These are phyloP conservation scores for Psilocybe sp. DNA, from an alignment of 768 basidiomycete genomes.

Conservation along the genomic window DNA sequence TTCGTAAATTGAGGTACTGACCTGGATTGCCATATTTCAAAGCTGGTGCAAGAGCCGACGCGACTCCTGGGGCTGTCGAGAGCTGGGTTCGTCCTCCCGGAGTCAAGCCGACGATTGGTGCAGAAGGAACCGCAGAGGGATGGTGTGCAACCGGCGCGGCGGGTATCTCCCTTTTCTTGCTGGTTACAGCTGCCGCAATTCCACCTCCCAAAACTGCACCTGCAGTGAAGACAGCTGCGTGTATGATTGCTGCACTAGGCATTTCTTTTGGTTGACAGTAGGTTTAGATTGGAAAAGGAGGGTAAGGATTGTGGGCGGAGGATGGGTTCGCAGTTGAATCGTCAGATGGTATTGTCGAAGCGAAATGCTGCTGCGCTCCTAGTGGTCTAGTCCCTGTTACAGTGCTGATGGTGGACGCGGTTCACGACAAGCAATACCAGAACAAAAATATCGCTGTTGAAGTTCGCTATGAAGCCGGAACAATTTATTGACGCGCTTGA, in stretches of 20 bases:
- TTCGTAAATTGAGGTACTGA: slow-evolving; percentile 26
- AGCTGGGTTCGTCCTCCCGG: slow-evolving; percentile 40
- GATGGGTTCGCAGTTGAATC: not conserved
- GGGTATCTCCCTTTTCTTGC: slow-evolving; percentile 18
- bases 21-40: slow-evolving; percentile 85
- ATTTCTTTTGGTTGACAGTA: slow-evolving; percentile 15
- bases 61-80: slow-evolving; percentile 31
- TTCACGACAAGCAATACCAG: too few relatives aligned
- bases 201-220: slow-evolving; percentile 83
- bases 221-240: slow-evolving; percentile 75
- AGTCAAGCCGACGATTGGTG: slow-evolving; percentile 47
- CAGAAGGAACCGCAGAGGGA: slow-evolving; percentile 20
- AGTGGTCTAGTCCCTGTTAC: too few relatives aligned
- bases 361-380: too few relatives aligned
- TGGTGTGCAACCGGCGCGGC: slow-evolving; percentile 11
- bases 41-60: slow-evolving; percentile 30
- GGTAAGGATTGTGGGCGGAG: not conserved
- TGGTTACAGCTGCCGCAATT: slow-evolving; percentile 49
- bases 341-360: too few relatives aligned
- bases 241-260: slow-evolving; percentile 45
- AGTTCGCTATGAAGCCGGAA: too few relatives aligned
- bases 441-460: too few relatives aligned
- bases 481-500: too few relatives aligned
- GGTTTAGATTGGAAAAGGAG: not conserved
- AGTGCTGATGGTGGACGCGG: too few relatives aligned